Evolutionary conservation across 768 basidiomycete genomes (phyloP), one percentile per base, ranked within the genome.

Genomic region (Naganishia vishniacii): DNA sequence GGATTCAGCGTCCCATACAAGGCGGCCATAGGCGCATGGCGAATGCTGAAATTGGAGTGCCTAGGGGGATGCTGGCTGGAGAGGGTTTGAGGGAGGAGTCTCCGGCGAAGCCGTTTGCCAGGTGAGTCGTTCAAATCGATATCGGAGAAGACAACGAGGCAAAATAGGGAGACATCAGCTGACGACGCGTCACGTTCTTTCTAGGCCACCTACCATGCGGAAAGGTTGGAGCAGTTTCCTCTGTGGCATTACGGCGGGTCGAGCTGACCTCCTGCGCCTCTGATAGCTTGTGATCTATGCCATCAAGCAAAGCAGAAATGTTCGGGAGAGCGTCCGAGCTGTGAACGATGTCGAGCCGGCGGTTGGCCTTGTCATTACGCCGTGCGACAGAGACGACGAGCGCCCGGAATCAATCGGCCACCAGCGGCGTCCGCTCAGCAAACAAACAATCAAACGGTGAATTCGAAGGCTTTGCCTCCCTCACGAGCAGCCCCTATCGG

Each of bases 291-390:
- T 41, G 64, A 65, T 25, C 37, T 49, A 15, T 65, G 64, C 31
- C 56, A 59, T 51, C 42, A 32, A 20, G 46, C 58, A 11, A 65
- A 65, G 34, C 64, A 65, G 34, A 65, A 65, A 49, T 65, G 64
- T 46, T 65, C 64, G 5, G 46, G 47, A 29, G 45, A 65, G 9
- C 59, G 48, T 40, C 64, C 64, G 1, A 26, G 15, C 2, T 65
- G 64, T 31, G 64, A 49, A 15, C 45, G 64, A 37, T 65, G 64
- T 44, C 32, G 42, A 4, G 18, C 26, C n/a, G 46, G 53, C 16
- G 29, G 40, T 15, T 65, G 59, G 58, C 13, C 45, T 9, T 65
- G 64, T 41, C 34, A 40, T 16, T 65, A 65, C 31, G 41, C 64
- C 0, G 23, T 47, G 13, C 46, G 64, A 44, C 45, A 56, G 20